Evolutionary conservation across 306 rosid genomes (phyloP), one percentile per base, ranked within the genome.

Genomic region (Trifolium pratense): DNA sequence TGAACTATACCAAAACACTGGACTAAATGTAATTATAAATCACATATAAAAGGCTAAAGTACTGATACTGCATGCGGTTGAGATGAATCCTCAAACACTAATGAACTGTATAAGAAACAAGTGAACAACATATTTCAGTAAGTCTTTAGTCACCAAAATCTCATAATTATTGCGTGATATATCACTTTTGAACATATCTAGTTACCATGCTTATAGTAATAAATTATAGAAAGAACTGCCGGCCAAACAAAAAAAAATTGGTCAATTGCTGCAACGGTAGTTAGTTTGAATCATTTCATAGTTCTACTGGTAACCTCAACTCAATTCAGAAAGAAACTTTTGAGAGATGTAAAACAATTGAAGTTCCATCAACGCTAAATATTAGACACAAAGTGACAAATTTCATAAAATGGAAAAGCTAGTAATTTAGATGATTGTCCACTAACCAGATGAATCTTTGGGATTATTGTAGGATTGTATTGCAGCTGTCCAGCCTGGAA

Each of bases 401-500:
- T 29, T 66, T 56, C 59, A 75, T 45, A 60, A 61, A 40, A 71
- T n/a, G 36, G 49, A 66, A 71, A 68, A 70, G 68, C 39, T 78
- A n/a, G 32, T 83, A 56, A 66, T 55, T 55, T 73, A 65, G 34
- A 69, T 45, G 64, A 53, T 72, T 61, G 17, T 36, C 31, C 53
- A 76, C 92, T 81, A 74, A 90, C 96, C 96, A 75, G 91, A 76
- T 79, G 81, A 56, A 78, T 88, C 88, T 74, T 76, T 76, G 31
- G 80, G 48, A 84, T 88, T 83, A 13, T 76, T 76, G 77, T 55
- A 80, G 81, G 77, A 78, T 49, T 68, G 87, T 49, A 90, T 56
- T 62, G 89, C 86, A 56, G 87, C 87, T 52, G 90, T 63, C 93
- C 96, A 90, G 67, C 96, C 96, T 90, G 86, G 37, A 62, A 60